A percentile compares a stretch with the other conserved stretches of the same genome.
phyloP scores from a whole-genome alignment of 495 filamentous ascomycete species.

The Podospora pseudocomata region DNA sequence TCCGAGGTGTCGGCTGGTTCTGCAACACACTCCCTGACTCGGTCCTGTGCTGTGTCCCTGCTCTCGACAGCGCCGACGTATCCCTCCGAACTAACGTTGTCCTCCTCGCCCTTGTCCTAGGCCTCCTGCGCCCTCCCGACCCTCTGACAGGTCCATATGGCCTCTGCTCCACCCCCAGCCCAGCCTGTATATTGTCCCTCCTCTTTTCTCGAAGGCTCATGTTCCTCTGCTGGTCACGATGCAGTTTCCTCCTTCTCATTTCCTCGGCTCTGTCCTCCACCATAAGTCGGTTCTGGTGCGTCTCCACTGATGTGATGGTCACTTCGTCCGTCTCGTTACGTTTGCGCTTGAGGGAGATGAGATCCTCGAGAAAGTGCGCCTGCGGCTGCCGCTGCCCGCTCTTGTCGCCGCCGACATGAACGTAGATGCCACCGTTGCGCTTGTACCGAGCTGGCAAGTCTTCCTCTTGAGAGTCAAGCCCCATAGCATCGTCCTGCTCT shows the following conservation, averaged over 20 bases:
- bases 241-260: slow-evolving; percentile 26
- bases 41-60: not conserved
- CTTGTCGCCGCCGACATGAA: slow-evolving; percentile 36
- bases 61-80: slow-evolving; percentile 12
- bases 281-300: slow-evolving; percentile 34
- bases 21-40: not conserved
- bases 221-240: slow-evolving; percentile 26
- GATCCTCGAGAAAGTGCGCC: slow-evolving; percentile 43
- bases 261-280: slow-evolving; percentile 33
- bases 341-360: slow-evolving; percentile 48
- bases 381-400: slow-evolving; percentile 39
- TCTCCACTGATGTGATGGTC: slow-evolving; percentile 43
- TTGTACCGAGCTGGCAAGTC: slow-evolving; percentile 33
- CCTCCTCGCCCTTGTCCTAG: slow-evolving; percentile 20
- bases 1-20: slow-evolving; percentile 1
- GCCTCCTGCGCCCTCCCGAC: slow-evolving; percentile 19
- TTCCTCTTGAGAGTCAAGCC: slow-evolving; percentile 15
- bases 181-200: slow-evolving; percentile 17
- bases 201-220: slow-evolving; percentile 26
- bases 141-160: slow-evolving; percentile 20
- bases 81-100: slow-evolving; percentile 23
- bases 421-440: slow-evolving; percentile 31
- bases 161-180: slow-evolving; percentile 13
- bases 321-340: slow-evolving; percentile 55
- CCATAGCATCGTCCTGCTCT: slow-evolving; percentile 4